Percentiles rank a stretch among this genome's conserved stretches.
Evolutionary conservation across 352 stramenopile genomes (phyloP).

Genomic region (Peronospora farinosa): DNA sequence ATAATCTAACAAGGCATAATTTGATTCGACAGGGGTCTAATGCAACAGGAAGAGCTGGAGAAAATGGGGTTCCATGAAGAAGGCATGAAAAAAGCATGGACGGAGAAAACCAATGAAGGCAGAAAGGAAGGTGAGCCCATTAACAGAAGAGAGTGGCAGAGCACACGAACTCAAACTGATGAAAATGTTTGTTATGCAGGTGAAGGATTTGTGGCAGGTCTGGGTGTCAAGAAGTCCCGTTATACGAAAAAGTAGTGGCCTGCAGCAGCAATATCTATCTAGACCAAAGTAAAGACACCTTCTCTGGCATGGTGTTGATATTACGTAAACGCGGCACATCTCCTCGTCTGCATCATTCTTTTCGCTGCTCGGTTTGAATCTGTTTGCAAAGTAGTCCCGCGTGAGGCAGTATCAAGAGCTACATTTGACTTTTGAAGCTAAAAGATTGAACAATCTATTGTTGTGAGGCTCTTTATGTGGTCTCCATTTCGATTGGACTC

Average conservation of each 20-base stretch:
- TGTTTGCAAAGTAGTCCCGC: too few relatives aligned
- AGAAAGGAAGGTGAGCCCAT: conserved; percentile 64
- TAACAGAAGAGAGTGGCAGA: neutral
- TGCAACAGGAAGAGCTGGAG: conserved; percentile 81
- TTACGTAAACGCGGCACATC: too few relatives aligned
- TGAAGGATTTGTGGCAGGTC: conserved; percentile 79
- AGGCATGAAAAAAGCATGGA: conserved; percentile 65
- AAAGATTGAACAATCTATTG: too few relatives aligned
- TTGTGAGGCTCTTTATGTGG: too few relatives aligned
- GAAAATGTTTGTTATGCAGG: conserved; percentile 12
- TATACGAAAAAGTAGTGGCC: conserved; percentile 44
- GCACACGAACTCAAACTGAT: neutral
- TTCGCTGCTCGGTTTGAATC: too few relatives aligned
- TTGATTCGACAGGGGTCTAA: conserved; percentile 47
- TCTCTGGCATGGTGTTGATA: too few relatives aligned
- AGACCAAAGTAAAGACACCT: too few relatives aligned
- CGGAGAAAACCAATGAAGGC: conserved; percentile 47
- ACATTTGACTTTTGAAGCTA: too few relatives aligned
- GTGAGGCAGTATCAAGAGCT: too few relatives aligned
- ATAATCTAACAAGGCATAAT: too few relatives aligned
- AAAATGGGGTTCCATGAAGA: conserved; percentile 77
- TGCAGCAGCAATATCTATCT: neutral
- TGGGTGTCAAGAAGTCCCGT: conserved; percentile 64
- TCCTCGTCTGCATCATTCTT: too few relatives aligned
- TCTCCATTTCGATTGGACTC: too few relatives aligned